Evolutionary conservation across 2,329 filamentous ascomycete species (phyloP).

Genomic region (Pyricularia sp.): DNA sequence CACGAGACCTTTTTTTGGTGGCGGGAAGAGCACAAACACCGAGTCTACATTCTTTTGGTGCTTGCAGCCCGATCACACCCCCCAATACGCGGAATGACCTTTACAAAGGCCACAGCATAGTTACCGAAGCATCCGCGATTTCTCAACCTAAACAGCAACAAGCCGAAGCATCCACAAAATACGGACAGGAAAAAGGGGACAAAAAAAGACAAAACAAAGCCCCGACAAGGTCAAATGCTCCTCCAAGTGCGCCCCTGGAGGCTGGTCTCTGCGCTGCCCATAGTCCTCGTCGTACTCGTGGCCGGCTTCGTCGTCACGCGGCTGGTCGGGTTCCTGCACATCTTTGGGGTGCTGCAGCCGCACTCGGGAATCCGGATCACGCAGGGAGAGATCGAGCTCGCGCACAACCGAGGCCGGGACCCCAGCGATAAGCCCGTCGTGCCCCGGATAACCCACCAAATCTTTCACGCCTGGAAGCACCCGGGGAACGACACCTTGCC

Average conservation of each 20-base stretch:
- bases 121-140: not conserved
- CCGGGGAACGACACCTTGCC: conserved; percentile 14
- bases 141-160: not conserved
- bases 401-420: conserved; percentile 6
- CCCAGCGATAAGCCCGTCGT: conserved; percentile 10
- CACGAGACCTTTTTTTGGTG: not conserved
- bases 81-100: not conserved
- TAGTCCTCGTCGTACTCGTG: not conserved
- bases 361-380: conserved; percentile 10
- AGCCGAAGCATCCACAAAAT: not conserved
- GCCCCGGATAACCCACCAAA: conserved; percentile 22
- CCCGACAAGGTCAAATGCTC: not conserved
- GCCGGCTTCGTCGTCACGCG: not conserved
- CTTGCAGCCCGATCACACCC: not conserved
- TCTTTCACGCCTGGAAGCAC: conserved; percentile 18
- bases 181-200: too few species aligned
- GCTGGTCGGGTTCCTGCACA: conserved; percentile 7
- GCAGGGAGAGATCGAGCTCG: conserved; percentile 7
- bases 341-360: conserved; percentile 7
- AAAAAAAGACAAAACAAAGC: too few species aligned
- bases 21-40: not conserved
- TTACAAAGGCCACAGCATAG: not conserved
- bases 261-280: not conserved
- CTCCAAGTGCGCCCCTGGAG: not conserved
- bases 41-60: not conserved